phyloP scores from a whole-genome alignment of 768 basidiomycete genomes.

The Chalciporus chontae region DNA sequence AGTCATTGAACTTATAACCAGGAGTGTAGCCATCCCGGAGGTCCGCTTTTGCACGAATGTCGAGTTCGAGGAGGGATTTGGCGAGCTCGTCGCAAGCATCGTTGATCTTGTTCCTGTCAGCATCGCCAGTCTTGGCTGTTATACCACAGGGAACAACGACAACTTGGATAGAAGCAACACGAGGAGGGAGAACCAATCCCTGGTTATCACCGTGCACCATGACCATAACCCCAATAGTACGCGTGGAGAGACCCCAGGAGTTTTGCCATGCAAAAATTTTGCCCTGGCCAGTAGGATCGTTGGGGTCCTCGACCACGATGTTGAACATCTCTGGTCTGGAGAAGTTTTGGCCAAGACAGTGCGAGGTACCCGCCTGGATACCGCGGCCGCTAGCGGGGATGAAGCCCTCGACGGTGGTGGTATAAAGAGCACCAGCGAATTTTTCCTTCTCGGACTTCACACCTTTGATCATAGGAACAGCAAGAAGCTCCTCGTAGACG shows the following conservation, averaged over 20 bases:
- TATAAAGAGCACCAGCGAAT: conserved; percentile 97
- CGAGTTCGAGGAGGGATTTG: conserved; percentile 63
- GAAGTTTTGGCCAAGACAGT: conserved; percentile 98
- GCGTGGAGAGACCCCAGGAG: conserved; percentile 96
- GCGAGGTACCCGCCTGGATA: conserved; percentile 97
- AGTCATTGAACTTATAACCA: conserved; percentile 98
- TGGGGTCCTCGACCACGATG: conserved; percentile 94
- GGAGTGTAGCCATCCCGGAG: conserved; percentile 95
- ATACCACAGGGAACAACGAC: conserved; percentile 93
- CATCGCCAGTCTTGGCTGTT: conserved; percentile 76
- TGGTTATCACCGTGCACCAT: conserved; percentile 99
- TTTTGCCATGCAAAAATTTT: conserved; percentile 96
- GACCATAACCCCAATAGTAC: conserved; percentile 97
- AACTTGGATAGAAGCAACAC: conserved; percentile 90
- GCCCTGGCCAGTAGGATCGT: conserved; percentile 57
- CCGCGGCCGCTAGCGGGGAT: conserved; percentile 96
- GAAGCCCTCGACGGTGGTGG: conserved; percentile 97
- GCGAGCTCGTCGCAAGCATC: conserved; percentile 77
- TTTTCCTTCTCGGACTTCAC: conserved; percentile 99
- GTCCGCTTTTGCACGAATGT: conserved; percentile 85
- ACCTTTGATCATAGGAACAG: conserved; percentile 95
- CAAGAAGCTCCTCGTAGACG: conserved; percentile 95
- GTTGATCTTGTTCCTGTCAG: conserved; percentile 66
- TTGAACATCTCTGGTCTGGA: conserved; percentile 96
- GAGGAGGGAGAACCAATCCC: conserved; percentile 94